Conservation (phyloP, 108 stramenopile species). For the Aurantiochytrium sp. region DNA sequence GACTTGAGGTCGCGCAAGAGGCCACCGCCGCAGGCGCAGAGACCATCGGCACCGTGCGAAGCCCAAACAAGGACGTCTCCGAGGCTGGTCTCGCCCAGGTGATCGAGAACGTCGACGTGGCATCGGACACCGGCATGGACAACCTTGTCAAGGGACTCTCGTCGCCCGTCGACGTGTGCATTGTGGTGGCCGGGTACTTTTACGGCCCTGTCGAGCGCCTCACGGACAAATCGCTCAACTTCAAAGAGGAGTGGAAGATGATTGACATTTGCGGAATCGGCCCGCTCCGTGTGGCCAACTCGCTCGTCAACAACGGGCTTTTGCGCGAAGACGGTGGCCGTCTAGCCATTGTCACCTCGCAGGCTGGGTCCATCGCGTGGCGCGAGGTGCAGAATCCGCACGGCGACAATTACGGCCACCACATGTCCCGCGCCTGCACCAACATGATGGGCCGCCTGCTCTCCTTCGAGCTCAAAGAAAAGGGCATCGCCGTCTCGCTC, state of each 20-base stretch:
- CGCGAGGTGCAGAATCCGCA: constrained; percentile 68
- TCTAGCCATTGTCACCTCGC: constrained; percentile 76
- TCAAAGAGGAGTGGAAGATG: constrained; percentile 77
- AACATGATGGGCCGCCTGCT: constrained; percentile 76
- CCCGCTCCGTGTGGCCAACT: constrained; percentile 71
- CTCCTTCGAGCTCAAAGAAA: constrained; percentile 71
- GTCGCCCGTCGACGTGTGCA: constrained; percentile 68
- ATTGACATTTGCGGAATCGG: constrained; percentile 81
- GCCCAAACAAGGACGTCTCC: constrained; percentile 56
- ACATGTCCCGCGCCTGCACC: constrained; percentile 81
- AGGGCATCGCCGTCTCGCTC: constrained; percentile 69
- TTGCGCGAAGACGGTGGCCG: constrained; percentile 67
- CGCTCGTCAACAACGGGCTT: constrained; percentile 60
- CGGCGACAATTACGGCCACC: constrained; percentile 82
- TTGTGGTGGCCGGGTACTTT: constrained; percentile 82
- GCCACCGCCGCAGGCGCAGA: constrained; percentile 68
- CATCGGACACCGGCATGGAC: constrained; percentile 64
- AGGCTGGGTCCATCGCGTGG: constrained; percentile 80
- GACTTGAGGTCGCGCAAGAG: constrained; percentile 72
- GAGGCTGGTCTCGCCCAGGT: constrained; percentile 63
- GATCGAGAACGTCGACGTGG: constrained; percentile 74
- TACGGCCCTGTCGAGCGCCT: constrained; percentile 71
- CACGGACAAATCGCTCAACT: constrained; percentile 67
- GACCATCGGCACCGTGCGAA: constrained; percentile 67
- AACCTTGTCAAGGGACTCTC: constrained; percentile 65